Conservation (phyloP, 2,329 filamentous ascomycete genomes). For the Beauveria caledonica region DNA sequence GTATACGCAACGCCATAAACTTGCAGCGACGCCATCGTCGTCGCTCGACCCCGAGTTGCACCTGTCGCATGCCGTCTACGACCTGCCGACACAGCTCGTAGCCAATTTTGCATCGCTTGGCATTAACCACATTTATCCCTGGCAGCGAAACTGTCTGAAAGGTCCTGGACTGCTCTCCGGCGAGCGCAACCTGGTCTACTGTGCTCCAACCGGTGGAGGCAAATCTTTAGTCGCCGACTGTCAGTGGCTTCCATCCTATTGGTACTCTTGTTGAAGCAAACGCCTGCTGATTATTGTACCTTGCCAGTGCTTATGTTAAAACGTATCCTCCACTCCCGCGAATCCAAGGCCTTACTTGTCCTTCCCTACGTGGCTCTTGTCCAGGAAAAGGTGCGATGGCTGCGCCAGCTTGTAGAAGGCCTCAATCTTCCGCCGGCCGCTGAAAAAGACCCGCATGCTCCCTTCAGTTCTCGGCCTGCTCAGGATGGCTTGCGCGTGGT, state of each 20-base stretch:
- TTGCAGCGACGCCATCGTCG: slow-evolving; percentile 46
- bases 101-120: slow-evolving; percentile 57
- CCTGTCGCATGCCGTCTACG: slow-evolving; percentile 56
- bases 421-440: slow-evolving; percentile 35
- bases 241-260: slow-evolving; percentile 18
- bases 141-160: slow-evolving; percentile 68
- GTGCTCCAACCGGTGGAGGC: slow-evolving; percentile 68
- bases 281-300: slow-evolving; percentile 12
- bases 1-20: slow-evolving; percentile 46
- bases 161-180: slow-evolving; percentile 58
- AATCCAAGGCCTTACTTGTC: slow-evolving; percentile 62
- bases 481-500: slow-evolving; percentile 56
- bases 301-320: slow-evolving; percentile 61
- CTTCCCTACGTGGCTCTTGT: slow-evolving; percentile 73
- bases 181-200: slow-evolving; percentile 66
- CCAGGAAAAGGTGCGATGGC: slow-evolving; percentile 70
- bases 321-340: slow-evolving; percentile 53
- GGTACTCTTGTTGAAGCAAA: not conserved
- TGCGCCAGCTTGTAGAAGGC: slow-evolving; percentile 57
- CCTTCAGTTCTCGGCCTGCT: slow-evolving; percentile 47
- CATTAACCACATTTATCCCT: slow-evolving; percentile 68
- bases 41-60: slow-evolving; percentile 47
- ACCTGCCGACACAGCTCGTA: slow-evolving; percentile 50
- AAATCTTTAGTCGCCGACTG: slow-evolving; percentile 65
- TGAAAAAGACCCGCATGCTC: slow-evolving; percentile 27